Percentiles rank a stretch among this genome's conserved stretches.
Conservation (phyloP, 1,284 basidiomycete genomes). For the Cystobasidium sp. region DNA sequence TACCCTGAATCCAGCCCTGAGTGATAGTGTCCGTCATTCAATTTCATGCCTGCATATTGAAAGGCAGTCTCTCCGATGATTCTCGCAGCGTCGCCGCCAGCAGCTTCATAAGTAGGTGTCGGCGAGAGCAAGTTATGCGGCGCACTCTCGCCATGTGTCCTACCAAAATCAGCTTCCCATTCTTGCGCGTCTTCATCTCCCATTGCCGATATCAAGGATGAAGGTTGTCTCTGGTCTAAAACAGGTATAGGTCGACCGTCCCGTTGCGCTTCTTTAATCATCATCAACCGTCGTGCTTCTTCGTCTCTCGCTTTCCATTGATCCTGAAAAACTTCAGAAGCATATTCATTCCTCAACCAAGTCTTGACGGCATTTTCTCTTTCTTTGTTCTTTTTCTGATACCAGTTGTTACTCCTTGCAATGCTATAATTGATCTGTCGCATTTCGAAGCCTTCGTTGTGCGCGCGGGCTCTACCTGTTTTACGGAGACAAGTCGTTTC, state of each 20-base stretch:
- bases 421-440: slow-evolving; percentile 22
- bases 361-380: slow-evolving; percentile 5
- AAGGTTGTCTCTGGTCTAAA: slow-evolving; percentile 2
- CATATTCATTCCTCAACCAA: slow-evolving; percentile 4
- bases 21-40: slow-evolving; percentile 3
- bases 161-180: slow-evolving; percentile 7
- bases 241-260: background rate
- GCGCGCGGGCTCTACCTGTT: background rate
- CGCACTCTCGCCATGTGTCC: background rate
- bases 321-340: slow-evolving; percentile 8
- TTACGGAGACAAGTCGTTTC: background rate
- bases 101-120: background rate
- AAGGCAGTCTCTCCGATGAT: slow-evolving; percentile 11
- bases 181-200: slow-evolving; percentile 13
- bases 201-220: background rate
- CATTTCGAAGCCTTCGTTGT: slow-evolving; percentile 6
- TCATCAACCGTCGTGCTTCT: background rate
- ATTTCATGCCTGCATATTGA: slow-evolving; percentile 20
- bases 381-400: background rate
- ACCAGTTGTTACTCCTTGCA: background rate
- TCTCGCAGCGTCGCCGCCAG: background rate
- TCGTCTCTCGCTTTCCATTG: slow-evolving; percentile 13
- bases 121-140: slow-evolving; percentile 23
- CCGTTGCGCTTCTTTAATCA: slow-evolving; percentile 7
- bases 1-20: background rate